phyloP scores from a whole-genome alignment of 2,329 filamentous ascomycete genomes.

The Hansfordia pulvinata region DNA sequence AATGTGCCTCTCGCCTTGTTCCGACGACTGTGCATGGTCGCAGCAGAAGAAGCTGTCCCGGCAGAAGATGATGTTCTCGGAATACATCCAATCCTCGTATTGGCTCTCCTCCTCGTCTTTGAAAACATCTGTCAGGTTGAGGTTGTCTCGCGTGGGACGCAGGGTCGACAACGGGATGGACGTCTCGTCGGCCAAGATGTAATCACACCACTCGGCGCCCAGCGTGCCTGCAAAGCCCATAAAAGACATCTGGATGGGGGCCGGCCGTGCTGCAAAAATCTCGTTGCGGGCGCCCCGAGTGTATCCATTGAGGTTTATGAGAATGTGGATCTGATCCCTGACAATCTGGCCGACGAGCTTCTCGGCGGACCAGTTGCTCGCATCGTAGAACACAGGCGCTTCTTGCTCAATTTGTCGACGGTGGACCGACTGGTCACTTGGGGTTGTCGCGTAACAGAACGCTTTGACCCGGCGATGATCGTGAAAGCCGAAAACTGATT shows the following conservation, averaged over 20 bases:
- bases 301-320: conserved; percentile 97
- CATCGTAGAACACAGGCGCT: conserved; percentile 81
- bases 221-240: conserved; percentile 97
- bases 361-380: conserved; percentile 75
- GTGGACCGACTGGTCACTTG: conserved; percentile 79
- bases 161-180: conserved; percentile 75
- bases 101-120: conserved; percentile 53
- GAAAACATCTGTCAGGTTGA: conserved; percentile 58
- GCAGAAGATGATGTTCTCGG: conserved; percentile 92
- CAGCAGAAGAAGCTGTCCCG: conserved; percentile 96
- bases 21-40: conserved; percentile 85
- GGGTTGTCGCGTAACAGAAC: conserved; percentile 90
- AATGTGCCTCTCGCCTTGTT: conserved; percentile 49
- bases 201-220: conserved; percentile 97
- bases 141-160: conserved; percentile 64
- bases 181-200: conserved; percentile 79
- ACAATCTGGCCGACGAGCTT: conserved; percentile 77
- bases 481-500: conserved; percentile 93
- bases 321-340: conserved; percentile 77
- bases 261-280: conserved; percentile 86
- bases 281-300: conserved; percentile 95
- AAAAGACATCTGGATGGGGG: conserved; percentile 97
- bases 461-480: conserved; percentile 61
- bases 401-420: conserved; percentile 87
- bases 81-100: conserved; percentile 79